Evolutionary conservation across 208 protist species (phyloP).

Genomic region (Wallacemonas collosoma): DNA sequence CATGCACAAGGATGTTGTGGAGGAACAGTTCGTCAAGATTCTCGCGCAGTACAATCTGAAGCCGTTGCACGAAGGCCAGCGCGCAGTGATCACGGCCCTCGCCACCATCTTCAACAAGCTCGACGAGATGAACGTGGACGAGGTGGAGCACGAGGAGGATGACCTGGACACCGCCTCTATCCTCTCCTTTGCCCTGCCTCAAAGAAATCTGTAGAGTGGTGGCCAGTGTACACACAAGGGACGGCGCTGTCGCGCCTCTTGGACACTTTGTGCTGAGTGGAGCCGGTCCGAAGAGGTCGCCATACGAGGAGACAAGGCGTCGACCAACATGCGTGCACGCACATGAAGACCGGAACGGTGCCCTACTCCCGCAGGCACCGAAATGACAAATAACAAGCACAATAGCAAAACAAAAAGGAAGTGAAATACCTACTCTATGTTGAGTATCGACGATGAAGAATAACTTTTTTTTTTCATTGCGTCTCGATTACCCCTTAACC

Average conservation of each 20-base stretch:
- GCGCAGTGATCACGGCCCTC: slow-evolving; percentile 68
- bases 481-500: no score
- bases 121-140: slow-evolving; percentile 61
- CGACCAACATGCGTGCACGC: no score
- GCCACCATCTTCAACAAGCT: slow-evolving; percentile 71
- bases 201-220: not conserved
- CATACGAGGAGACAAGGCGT: no score
- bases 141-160: slow-evolving; percentile 83
- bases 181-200: slow-evolving; percentile 58
- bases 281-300: no score
- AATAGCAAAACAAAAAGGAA: slow-evolving; percentile 1
- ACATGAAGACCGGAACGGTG: no score
- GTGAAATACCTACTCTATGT: not conserved
- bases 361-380: no score
- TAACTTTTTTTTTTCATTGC: not conserved
- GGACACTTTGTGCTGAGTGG: not conserved
- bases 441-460: not conserved
- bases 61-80: slow-evolving; percentile 58
- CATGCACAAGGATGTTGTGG: slow-evolving; percentile 51
- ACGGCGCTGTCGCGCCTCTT: no score
- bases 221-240: no score
- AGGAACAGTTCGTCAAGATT: slow-evolving; percentile 53
- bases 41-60: slow-evolving; percentile 42
- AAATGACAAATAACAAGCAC: not conserved
- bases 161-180: slow-evolving; percentile 74